phyloP scores from a whole-genome alignment of 352 stramenopile genomes.

The Pythium plurisporium region DNA sequence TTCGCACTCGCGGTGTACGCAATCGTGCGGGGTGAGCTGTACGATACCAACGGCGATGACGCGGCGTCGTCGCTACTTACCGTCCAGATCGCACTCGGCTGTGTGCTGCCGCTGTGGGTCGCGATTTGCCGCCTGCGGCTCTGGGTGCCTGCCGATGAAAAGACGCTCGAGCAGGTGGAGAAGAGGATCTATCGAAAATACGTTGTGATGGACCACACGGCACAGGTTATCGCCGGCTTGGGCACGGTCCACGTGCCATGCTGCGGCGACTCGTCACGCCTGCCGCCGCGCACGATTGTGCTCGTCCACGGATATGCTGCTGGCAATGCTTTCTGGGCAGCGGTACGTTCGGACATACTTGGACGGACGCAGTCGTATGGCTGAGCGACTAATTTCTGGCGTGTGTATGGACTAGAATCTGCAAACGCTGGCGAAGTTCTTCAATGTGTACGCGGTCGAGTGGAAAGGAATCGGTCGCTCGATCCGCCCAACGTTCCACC shows the following conservation, averaged over 20 bases:
- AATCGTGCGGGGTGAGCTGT: slow-evolving; percentile 37
- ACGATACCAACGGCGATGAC: slow-evolving; percentile 23
- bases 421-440: slow-evolving; percentile 68
- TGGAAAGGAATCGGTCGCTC: slow-evolving; percentile 79
- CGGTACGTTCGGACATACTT: slow-evolving; percentile 20
- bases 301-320: slow-evolving; percentile 77
- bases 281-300: slow-evolving; percentile 54
- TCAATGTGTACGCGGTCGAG: slow-evolving; percentile 82
- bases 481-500: slow-evolving; percentile 50
- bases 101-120: slow-evolving; percentile 46
- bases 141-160: slow-evolving; percentile 52
- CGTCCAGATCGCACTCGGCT: slow-evolving; percentile 36
- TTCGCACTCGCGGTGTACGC: slow-evolving; percentile 31
- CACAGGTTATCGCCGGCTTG: slow-evolving; percentile 54
- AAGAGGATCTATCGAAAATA: slow-evolving; percentile 68
- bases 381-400: background rate
- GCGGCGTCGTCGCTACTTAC: slow-evolving; percentile 29
- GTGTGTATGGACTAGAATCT: slow-evolving; percentile 41
- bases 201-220: slow-evolving; percentile 46
- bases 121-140: slow-evolving; percentile 41
- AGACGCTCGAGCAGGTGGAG: slow-evolving; percentile 49
- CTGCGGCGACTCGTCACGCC: slow-evolving; percentile 48
- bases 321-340: slow-evolving; percentile 72
- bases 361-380: too few relatives aligned
- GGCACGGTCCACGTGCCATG: slow-evolving; percentile 76